These are phyloP conservation scores for Venturia oleaginea DNA, from an alignment of 2,329 filamentous ascomycete species.

Conservation along the genomic window DNA sequence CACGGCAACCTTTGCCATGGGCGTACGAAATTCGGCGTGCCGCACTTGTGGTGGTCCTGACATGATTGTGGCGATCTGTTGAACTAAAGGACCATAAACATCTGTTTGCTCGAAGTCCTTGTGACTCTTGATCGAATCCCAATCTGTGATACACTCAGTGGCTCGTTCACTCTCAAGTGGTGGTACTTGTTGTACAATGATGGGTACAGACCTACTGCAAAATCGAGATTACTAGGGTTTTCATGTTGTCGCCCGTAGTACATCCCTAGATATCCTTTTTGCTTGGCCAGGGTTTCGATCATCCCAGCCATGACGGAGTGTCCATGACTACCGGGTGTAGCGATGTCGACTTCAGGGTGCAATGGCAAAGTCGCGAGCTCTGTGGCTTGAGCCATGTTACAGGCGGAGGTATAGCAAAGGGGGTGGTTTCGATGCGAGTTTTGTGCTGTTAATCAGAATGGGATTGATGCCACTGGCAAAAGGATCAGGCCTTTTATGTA, in stretches of 20 bases:
- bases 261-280: constrained; percentile 28
- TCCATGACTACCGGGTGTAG: constrained; percentile 21
- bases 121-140: constrained; percentile 33
- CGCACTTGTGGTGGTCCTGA: constrained; percentile 20
- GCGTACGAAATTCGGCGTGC: constrained; percentile 27
- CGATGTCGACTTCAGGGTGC: constrained; percentile 22
- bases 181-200: background rate
- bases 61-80: constrained; percentile 23
- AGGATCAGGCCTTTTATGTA: background rate
- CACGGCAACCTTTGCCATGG: constrained; percentile 22
- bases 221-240: constrained; percentile 26
- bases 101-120: constrained; percentile 30
- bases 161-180: background rate
- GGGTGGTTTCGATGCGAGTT: background rate
- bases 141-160: constrained; percentile 26
- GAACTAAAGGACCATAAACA: constrained; percentile 31
- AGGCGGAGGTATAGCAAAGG: background rate
- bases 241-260: constrained; percentile 34
- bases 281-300: constrained; percentile 26
- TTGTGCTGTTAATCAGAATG: background rate
- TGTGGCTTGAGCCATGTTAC: background rate
- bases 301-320: constrained; percentile 25
- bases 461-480: background rate
- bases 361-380: constrained; percentile 14
- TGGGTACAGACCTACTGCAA: constrained; percentile 31